Evolutionary conservation across 176 grass and related monocot species (phyloP), one percentile per base, ranked within the genome.

Genomic region (Rhynchospora pubera): DNA sequence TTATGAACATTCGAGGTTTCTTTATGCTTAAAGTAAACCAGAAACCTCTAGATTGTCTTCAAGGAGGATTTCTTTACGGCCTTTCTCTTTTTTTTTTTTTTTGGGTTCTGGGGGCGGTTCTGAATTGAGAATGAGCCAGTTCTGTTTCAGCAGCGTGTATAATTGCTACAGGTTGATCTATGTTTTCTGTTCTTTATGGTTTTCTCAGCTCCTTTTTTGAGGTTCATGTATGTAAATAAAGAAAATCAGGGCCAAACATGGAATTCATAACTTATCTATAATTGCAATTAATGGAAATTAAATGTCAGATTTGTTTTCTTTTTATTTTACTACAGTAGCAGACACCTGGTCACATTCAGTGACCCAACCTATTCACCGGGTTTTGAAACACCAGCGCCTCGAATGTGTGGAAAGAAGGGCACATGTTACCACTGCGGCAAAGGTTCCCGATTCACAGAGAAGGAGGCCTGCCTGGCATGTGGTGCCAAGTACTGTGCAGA

Each of bases 391-490:
- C 62, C 32, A 13, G 19, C 4, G 46, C 72, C 72, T 32, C 50
- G 72, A 50, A 78, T 12, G 42, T 61, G 16, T 62, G 4, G 59
- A 65, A 85, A 68, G 65, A 77, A 83, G 82, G 83, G 87, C 0
- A 87, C 87, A 53, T 99, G 97, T 87, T 91, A 90, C 77, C 55
- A 78, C 61, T 99, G 97, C 44, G 80, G 87, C 39, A 99, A 96
- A 68, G 87, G 89, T 0, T 90, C 85, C 15, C 87, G 93, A 52
- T 93, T 99, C 84, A 83, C 89, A 6, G 85, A 85, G 46, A 99
- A 87, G 83, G 97, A 93, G 19, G 60, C 89, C 0, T 99, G 97
- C 73, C 85, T 99, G 42, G 87, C 84, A 51, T 99, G 97, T 69
- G 91, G 83, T 2, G 92, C 91, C n/a, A 87, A 89, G 22, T 99